Percentiles rank a stretch among this genome's conserved stretches.
phyloP scores from a whole-genome alignment of 148 eudicot genomes.

The Pouteria glomerata region DNA sequence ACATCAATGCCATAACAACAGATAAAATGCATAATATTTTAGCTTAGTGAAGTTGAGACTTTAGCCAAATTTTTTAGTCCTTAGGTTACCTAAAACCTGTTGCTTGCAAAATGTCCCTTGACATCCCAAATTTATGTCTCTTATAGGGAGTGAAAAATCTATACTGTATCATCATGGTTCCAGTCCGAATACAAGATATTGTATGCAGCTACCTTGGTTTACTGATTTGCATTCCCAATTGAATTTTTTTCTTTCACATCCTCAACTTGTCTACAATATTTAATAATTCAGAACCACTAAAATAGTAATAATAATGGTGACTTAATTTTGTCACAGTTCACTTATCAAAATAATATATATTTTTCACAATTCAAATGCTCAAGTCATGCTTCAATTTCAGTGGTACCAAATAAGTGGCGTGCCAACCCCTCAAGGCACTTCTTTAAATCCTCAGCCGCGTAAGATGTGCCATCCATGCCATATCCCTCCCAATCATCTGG shows the following conservation, averaged over 20 bases:
- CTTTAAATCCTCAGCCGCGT: conserved; percentile 79
- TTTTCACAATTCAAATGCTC: not conserved
- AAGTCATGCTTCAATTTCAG: conserved; percentile 6
- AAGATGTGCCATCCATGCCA: conserved; percentile 64
- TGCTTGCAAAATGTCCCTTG: not conserved
- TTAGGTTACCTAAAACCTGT: not conserved
- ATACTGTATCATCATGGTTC: not conserved
- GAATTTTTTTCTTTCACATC: not conserved
- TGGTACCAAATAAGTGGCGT: conserved; percentile 82
- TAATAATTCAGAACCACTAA: too few relatives aligned
- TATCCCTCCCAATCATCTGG: conserved; percentile 81
- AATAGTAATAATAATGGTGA: too few relatives aligned
- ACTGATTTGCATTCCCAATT: not conserved
- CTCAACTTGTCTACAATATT: not conserved
- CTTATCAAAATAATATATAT: not conserved
- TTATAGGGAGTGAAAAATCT: not conserved
- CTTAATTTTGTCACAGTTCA: too few relatives aligned
- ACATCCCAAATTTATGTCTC: not conserved
- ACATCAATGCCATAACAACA: not conserved
- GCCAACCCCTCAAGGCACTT: conserved; percentile 97
- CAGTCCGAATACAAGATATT: not conserved
- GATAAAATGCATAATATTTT: too few relatives aligned
- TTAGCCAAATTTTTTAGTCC: too few relatives aligned
- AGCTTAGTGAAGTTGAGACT: too few relatives aligned
- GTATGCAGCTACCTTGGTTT: not conserved